These are phyloP conservation scores for Sporothrix protearum DNA, from an alignment of 2,329 filamentous ascomycete genomes.

Conservation along the genomic window DNA sequence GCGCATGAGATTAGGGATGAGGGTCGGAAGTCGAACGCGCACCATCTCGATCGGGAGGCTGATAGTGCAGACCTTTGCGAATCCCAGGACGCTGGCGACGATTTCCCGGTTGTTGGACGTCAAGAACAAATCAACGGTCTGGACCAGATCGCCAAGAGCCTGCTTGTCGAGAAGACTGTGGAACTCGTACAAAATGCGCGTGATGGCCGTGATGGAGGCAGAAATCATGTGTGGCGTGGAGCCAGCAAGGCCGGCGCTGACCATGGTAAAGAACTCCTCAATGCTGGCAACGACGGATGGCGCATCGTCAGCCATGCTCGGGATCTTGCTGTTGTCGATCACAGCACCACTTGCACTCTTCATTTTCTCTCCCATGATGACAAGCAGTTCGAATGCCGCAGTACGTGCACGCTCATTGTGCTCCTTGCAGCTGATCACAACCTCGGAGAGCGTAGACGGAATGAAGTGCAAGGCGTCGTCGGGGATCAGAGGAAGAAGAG, in stretches of 20 bases:
- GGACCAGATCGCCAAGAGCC: constrained; percentile 77
- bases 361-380: constrained; percentile 84
- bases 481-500: constrained; percentile 76
- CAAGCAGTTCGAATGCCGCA: constrained; percentile 82
- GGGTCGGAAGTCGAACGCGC: constrained; percentile 67
- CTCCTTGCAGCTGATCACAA: constrained; percentile 95
- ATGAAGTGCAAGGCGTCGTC: constrained; percentile 84
- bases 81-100: constrained; percentile 88
- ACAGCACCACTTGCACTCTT: constrained; percentile 59
- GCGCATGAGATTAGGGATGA: constrained; percentile 86
- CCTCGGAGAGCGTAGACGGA: constrained; percentile 83
- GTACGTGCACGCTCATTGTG: constrained; percentile 92
- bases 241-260: constrained; percentile 89
- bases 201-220: constrained; percentile 91
- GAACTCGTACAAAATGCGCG: constrained; percentile 91
- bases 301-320: constrained; percentile 79
- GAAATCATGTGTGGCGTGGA: constrained; percentile 96
- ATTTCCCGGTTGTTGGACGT: constrained; percentile 97
- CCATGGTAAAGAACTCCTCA: constrained; percentile 98
- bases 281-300: constrained; percentile 74
- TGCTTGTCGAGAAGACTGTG: constrained; percentile 63
- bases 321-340: constrained; percentile 82
- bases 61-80: constrained; percentile 93
- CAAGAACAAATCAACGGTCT: constrained; percentile 93
- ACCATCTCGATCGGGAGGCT: constrained; percentile 76